Percentiles rank a stretch among this genome's conserved stretches.
Conservation (phyloP, 768 basidiomycete species). For the Lepiota venenata region DNA sequence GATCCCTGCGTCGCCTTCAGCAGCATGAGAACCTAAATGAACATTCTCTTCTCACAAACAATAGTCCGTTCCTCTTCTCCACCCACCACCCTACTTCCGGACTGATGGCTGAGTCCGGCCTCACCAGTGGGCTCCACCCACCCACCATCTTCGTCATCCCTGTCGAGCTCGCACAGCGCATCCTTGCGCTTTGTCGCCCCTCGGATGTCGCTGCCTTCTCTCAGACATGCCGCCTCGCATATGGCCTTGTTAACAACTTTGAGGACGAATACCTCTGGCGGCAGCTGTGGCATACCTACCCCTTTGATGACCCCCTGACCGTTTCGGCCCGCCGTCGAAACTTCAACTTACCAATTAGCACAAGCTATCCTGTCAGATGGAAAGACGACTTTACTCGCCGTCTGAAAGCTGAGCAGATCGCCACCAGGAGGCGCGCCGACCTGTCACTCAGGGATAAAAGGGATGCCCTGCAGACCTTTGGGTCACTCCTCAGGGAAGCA, state of each 20-base stretch:
- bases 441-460: slow-evolving; percentile 27
- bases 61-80: neutral
- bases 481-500: slow-evolving; percentile 36
- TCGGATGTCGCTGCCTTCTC: slow-evolving; percentile 59
- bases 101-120: neutral
- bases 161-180: slow-evolving; percentile 55
- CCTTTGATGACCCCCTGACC: slow-evolving; percentile 65
- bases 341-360: neutral
- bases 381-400: slow-evolving; percentile 12
- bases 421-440: slow-evolving; percentile 31
- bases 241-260: slow-evolving; percentile 43
- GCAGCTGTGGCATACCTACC: slow-evolving; percentile 50
- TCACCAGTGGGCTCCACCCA: neutral
- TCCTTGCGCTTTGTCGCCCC: slow-evolving; percentile 53
- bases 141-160: slow-evolving; percentile 38
- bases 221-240: slow-evolving; percentile 47
- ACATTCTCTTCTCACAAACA: slow-evolving; percentile 3
- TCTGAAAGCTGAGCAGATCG: slow-evolving; percentile 1
- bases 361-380: slow-evolving; percentile 10
- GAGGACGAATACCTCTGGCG: slow-evolving; percentile 67
- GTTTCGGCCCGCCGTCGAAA: slow-evolving; percentile 16
- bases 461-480: slow-evolving; percentile 35
- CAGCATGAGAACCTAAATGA: slow-evolving; percentile 6
- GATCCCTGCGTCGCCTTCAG: neutral
- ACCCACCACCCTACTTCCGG: neutral